Evolutionary conservation across 1,284 basidiomycete genomes (phyloP).

Genomic region (Athelia sp.): DNA sequence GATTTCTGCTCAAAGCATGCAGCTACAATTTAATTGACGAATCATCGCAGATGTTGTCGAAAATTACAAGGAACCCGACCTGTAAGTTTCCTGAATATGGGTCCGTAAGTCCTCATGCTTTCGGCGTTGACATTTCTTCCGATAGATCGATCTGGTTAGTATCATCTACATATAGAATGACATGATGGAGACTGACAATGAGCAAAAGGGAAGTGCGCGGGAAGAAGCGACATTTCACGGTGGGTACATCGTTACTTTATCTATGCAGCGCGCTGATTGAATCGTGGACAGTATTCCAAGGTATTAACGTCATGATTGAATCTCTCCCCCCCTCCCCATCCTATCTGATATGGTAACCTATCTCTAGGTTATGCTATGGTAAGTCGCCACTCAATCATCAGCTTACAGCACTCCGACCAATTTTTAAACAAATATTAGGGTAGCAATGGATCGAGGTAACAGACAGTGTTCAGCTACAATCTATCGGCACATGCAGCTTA

Average conservation of each 20-base stretch:
- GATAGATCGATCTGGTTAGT: slow-evolving; percentile 34
- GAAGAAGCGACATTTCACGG: slow-evolving; percentile 79
- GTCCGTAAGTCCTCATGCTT: slow-evolving; percentile 6
- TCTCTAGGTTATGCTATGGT: slow-evolving; percentile 84
- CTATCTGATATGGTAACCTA: slow-evolving; percentile 1
- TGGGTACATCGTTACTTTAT: slow-evolving; percentile 26
- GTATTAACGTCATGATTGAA: too few species aligned
- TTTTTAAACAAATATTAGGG: slow-evolving; percentile 45
- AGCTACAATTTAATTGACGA: too few species aligned
- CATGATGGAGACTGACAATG: background rate
- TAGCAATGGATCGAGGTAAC: slow-evolving; percentile 83
- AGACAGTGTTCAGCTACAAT: background rate
- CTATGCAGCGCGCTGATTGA: background rate
- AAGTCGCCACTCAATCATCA: slow-evolving; percentile 13
- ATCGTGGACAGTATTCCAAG: slow-evolving; percentile 72
- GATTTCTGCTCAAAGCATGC: background rate
- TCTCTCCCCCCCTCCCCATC: slow-evolving; percentile 2
- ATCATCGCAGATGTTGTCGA: slow-evolving; percentile 53
- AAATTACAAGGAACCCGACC: slow-evolving; percentile 62
- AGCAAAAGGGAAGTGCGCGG: slow-evolving; percentile 76
- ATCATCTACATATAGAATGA: background rate
- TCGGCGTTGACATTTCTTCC: slow-evolving; percentile 10
- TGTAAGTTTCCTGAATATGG: slow-evolving; percentile 44
- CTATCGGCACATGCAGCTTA: background rate
- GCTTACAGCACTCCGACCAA: background rate